Conservation (phyloP, 345 rosid genomes). For the Brassica nigra region DNA sequence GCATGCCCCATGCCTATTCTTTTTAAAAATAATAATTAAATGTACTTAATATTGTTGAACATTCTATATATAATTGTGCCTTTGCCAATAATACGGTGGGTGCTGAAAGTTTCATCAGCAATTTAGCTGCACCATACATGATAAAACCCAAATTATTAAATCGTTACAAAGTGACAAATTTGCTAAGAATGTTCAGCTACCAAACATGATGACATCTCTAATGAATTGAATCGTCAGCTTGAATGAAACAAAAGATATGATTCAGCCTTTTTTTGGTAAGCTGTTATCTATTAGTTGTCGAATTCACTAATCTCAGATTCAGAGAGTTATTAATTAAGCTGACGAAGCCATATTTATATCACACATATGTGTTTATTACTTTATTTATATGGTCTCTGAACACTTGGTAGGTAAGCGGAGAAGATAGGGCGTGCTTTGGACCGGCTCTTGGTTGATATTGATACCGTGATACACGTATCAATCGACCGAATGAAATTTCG, state of each 20-base stretch:
- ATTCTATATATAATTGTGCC: conserved; percentile 5
- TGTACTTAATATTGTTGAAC: neutral
- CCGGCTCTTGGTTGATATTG: conserved; percentile 15
- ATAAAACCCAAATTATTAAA: conserved; percentile 8
- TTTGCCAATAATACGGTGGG: conserved; percentile 18
- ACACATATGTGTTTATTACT: neutral
- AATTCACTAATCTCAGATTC: neutral
- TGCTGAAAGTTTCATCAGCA: conserved; percentile 31
- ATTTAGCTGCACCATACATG: conserved; percentile 30
- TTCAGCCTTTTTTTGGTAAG: conserved; percentile 12
- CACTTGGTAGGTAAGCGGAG: neutral
- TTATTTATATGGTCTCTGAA: neutral
- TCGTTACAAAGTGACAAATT: conserved; percentile 12
- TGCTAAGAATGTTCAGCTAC: conserved; percentile 12
- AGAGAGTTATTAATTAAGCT: neutral
- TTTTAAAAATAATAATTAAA: neutral
- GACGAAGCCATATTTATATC: neutral
- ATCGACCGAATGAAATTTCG: neutral
- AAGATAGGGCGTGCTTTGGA: conserved; percentile 18
- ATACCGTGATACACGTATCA: neutral
- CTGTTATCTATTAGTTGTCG: neutral
- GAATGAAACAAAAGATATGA: neutral
- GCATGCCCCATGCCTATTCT: conserved; percentile 27
- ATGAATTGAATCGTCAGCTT: conserved; percentile 15
- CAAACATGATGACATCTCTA: conserved; percentile 25